Conservation (phyloP, 176 grass and related monocot genomes). For the Aegilops umbellulata region DNA sequence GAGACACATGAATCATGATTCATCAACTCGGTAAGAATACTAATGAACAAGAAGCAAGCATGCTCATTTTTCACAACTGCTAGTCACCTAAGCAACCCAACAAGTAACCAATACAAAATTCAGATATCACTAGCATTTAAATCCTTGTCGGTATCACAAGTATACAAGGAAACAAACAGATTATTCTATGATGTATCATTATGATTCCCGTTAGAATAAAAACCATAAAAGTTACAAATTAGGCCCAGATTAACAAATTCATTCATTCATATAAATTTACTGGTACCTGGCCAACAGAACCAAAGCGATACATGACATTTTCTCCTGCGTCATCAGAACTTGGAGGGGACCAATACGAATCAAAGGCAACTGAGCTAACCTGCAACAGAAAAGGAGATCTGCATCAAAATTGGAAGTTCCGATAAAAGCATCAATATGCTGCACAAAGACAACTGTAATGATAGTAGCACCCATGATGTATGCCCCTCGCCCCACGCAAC, state of each 20-base stretch:
- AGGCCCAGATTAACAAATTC: background rate
- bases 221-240: slow-evolving; percentile 1
- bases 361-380: slow-evolving; percentile 96
- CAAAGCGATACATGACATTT: slow-evolving; percentile 89
- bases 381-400: slow-evolving; percentile 35
- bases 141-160: background rate
- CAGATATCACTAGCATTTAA: background rate
- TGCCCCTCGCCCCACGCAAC: slow-evolving; percentile 94
- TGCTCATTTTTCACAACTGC: background rate
- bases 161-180: background rate
- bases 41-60: background rate
- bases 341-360: slow-evolving; percentile 84
- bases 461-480: slow-evolving; percentile 88
- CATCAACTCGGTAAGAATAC: background rate
- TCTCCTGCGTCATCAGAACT: slow-evolving; percentile 73
- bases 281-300: slow-evolving; percentile 89
- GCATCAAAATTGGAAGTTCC: slow-evolving; percentile 15
- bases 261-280: background rate
- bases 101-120: background rate
- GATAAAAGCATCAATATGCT: slow-evolving; percentile 3
- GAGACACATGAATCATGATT: background rate
- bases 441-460: slow-evolving; percentile 4
- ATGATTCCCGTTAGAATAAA: slow-evolving; percentile 13
- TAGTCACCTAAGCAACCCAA: background rate
- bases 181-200: background rate